A percentile compares a stretch with the other conserved stretches of the same genome.
These are phyloP conservation scores for Penicillium sumatraense DNA, from an alignment of 2,329 filamentous ascomycete genomes.

Conservation along the genomic window DNA sequence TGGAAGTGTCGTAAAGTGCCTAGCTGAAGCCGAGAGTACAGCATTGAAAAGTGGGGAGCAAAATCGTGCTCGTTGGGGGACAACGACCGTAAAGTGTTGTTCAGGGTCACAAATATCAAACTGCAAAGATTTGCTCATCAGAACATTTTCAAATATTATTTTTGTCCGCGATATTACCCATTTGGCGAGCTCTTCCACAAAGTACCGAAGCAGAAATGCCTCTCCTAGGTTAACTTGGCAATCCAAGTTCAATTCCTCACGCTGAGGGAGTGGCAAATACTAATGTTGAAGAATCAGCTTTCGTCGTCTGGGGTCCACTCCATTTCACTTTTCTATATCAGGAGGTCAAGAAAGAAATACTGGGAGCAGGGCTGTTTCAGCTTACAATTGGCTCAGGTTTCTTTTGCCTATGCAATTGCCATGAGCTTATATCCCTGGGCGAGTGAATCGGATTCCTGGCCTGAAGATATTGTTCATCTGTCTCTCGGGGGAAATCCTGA, in stretches of 20 bases:
- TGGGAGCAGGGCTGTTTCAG: neutral
- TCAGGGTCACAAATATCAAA: conserved; percentile 17
- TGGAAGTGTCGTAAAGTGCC: conserved; percentile 14
- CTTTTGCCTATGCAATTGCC: neutral
- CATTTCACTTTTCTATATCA: neutral
- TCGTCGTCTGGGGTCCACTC: neutral
- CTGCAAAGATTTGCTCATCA: neutral
- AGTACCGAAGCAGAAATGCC: conserved; percentile 23
- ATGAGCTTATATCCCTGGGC: neutral
- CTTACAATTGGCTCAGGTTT: conserved; percentile 4
- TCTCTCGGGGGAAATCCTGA: neutral
- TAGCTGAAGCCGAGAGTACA: conserved; percentile 12
- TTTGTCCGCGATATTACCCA: conserved; percentile 12
- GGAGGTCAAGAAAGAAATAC: neutral
- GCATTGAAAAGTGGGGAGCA: conserved; percentile 15
- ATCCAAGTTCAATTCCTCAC: neutral
- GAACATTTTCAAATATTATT: neutral
- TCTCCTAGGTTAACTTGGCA: conserved; percentile 14
- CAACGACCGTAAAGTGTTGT: conserved; percentile 10
- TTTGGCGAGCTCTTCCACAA: conserved; percentile 22
- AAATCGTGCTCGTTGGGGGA: conserved; percentile 10
- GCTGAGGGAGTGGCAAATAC: neutral
- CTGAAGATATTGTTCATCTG: neutral
- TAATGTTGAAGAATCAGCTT: neutral
- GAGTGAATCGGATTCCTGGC: no score